Percentiles rank a stretch among this genome's conserved stretches.
Evolutionary conservation across 768 basidiomycete species (phyloP).

Genomic region (Boletus reticulatus): DNA sequence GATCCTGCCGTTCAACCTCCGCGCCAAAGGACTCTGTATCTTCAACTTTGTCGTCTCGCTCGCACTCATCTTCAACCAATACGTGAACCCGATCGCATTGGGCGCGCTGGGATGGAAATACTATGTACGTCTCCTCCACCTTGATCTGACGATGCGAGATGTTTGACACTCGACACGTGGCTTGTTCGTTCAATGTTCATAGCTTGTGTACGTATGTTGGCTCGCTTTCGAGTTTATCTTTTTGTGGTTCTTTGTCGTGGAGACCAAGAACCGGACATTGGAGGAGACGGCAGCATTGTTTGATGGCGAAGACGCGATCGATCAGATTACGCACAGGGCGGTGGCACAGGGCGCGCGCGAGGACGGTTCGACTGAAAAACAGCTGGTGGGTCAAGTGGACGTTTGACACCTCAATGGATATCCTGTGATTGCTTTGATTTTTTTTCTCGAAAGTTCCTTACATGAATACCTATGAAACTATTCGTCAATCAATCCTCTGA

Average conservation of each 20-base stretch:
- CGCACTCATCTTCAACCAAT: slow-evolving; percentile 75
- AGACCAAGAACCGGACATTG: slow-evolving; percentile 43
- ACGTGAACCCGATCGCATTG: slow-evolving; percentile 77
- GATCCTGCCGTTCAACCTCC: slow-evolving; percentile 76
- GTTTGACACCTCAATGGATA: too few species aligned
- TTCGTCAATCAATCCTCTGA: too few species aligned
- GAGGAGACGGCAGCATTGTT: slow-evolving; percentile 76
- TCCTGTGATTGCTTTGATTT: too few species aligned
- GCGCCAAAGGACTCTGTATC: slow-evolving; percentile 76
- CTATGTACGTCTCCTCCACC: slow-evolving; percentile 16
- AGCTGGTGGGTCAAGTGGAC: neutral
- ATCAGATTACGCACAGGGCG: slow-evolving; percentile 17
- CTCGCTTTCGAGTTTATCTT: slow-evolving; percentile 12
- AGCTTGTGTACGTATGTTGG: slow-evolving; percentile 24
- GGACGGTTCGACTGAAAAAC: slow-evolving; percentile 9
- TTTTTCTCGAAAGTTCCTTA: too few species aligned
- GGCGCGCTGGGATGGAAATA: slow-evolving; percentile 52
- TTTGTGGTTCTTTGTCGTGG: slow-evolving; percentile 15
- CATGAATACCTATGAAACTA: too few species aligned
- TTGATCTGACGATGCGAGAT: neutral
- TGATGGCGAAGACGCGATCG: slow-evolving; percentile 49
- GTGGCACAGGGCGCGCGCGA: neutral
- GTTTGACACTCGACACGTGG: neutral
- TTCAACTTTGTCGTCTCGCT: slow-evolving; percentile 69
- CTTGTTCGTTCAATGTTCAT: too few species aligned